Evolutionary conservation across 176 grass and related monocot genomes (phyloP), one percentile per base, ranked within the genome.

Genomic region (barley (Hordeum vulgare)): DNA sequence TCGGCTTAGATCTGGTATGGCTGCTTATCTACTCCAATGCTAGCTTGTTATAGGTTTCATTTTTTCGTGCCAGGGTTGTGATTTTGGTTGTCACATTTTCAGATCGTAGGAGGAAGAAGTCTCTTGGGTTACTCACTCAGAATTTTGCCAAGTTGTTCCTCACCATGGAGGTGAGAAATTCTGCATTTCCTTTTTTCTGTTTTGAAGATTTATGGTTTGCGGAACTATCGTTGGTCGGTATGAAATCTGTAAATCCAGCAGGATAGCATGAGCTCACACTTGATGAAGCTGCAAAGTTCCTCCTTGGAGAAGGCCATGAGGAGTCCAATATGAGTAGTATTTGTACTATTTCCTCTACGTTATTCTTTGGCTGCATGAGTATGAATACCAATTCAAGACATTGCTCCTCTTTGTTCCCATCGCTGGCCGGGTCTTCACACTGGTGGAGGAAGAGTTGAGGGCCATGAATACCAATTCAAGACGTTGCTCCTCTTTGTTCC

Each of bases 91-190:
- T 29, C 59, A 23, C 23, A 28, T 86, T 79, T 80, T 68, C 75
- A 78, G 87, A 90, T 67, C 84, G 90, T 27, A 94, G 90, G 80
- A 97, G 85, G 58, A 92, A 94, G 86, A 97, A 94, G 51, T 97
- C 92, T 9, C 90, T 97, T 60, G 88, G 95, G 58, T 78, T 89
- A 68, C 92, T 97, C 11, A 97, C 92, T 4, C 88, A 94, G 66
- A 94, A 97, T 74, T 97, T 97, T 21, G 88, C 94, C 42, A 97
- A 90, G 83, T 88, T 97, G 14, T 94, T 97, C 84, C 88, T 94
- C n/a, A 94, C 86, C 29, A 87, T 88, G 83, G 83, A 92, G 79
- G 92, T 94, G 81, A 54, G 83, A 61, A 66, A 76, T 58, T 79
- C n/a, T 61, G 85, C 10, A 17, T 25, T 9, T 63, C n/a, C 58